Evolutionary conservation across 768 basidiomycete genomes (phyloP).

Genomic region (Flagelloscypha sp.): DNA sequence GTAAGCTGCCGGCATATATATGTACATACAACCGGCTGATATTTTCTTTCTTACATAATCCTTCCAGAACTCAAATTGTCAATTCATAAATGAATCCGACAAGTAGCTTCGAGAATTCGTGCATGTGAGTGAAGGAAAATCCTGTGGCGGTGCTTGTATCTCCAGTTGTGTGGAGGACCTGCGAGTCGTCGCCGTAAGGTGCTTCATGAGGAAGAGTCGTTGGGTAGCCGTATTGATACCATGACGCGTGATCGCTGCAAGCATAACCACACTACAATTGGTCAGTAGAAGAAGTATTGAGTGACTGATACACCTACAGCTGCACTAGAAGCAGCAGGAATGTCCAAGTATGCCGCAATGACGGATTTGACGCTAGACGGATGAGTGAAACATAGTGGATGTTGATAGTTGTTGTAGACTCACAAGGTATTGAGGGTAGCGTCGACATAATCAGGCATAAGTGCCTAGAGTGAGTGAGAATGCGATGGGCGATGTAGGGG

Average conservation of each 20-base stretch:
- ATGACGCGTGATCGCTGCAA: slow-evolving; percentile 63
- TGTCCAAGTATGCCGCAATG: slow-evolving; percentile 30
- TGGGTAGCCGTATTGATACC: slow-evolving; percentile 56
- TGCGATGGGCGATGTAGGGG: slow-evolving; percentile 21
- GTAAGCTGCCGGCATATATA: too few relatives aligned
- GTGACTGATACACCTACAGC: too few relatives aligned
- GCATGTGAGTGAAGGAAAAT: slow-evolving; percentile 55
- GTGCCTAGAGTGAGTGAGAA: slow-evolving; percentile 23
- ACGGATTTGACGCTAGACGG: slow-evolving; percentile 34
- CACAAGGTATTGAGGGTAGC: too few relatives aligned
- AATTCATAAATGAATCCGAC: slow-evolving; percentile 53
- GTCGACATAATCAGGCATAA: too few relatives aligned
- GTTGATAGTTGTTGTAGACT: slow-evolving; percentile 5
- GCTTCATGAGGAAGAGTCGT: slow-evolving; percentile 20
- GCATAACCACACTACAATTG: slow-evolving; percentile 48
- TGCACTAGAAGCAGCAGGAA: slow-evolving; percentile 22
- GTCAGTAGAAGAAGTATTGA: too few relatives aligned
- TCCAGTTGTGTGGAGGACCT: slow-evolving; percentile 33
- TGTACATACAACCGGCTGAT: too few relatives aligned
- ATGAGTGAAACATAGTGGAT: slow-evolving; percentile 9
- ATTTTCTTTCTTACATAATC: too few relatives aligned
- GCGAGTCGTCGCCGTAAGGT: slow-evolving; percentile 18
- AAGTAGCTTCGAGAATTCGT: slow-evolving; percentile 51
- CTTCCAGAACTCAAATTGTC: slow-evolving; percentile 7
- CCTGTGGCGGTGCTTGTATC: slow-evolving; percentile 29